Percentiles rank a stretch among this genome's conserved stretches.
Conservation (phyloP, 1,284 basidiomycete species). For the Microbotryum silenes-acaulis region DNA sequence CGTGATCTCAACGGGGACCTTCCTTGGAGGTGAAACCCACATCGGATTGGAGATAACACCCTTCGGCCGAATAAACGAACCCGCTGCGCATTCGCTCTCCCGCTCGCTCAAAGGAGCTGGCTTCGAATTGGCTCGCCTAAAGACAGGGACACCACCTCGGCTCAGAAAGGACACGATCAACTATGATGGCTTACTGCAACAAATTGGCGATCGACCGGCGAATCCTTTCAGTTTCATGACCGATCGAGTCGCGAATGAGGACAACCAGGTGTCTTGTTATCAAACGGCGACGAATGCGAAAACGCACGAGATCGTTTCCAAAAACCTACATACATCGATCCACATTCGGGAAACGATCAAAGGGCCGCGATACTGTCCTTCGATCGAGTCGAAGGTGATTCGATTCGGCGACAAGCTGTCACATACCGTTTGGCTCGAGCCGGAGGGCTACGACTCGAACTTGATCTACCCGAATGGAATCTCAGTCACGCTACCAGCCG, state of each 20-base stretch:
- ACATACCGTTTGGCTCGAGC: constrained; percentile 81
- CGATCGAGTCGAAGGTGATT: constrained; percentile 74
- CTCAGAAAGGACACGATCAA: constrained; percentile 63
- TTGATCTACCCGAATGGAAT: constrained; percentile 84
- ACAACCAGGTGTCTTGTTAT: constrained; percentile 65
- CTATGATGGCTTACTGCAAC: constrained; percentile 51
- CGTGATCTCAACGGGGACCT: constrained; percentile 83
- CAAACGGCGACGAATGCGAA: constrained; percentile 61
- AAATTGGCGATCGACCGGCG: constrained; percentile 32
- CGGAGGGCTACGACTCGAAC: constrained; percentile 79
- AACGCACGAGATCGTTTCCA: constrained; percentile 65
- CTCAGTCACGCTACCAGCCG: constrained; percentile 76
- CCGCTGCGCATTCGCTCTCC: constrained; percentile 55
- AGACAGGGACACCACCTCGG: constrained; percentile 83
- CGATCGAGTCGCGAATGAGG: constrained; percentile 46
- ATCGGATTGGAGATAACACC: constrained; percentile 71
- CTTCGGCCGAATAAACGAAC: constrained; percentile 61
- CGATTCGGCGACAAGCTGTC: constrained; percentile 63
- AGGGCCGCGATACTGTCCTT: constrained; percentile 84
- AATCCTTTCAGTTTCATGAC: constrained; percentile 40
- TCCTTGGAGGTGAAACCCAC: constrained; percentile 79
- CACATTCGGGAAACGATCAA: constrained; percentile 82
- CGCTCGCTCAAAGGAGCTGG: constrained; percentile 63
- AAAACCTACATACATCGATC: constrained; percentile 65
- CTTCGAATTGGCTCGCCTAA: constrained; percentile 70